Percentiles rank a stretch among this genome's conserved stretches.
Evolutionary conservation across 164 flowering plant genomes (phyloP).

Genomic region (grape (Vitis vinifera)): DNA sequence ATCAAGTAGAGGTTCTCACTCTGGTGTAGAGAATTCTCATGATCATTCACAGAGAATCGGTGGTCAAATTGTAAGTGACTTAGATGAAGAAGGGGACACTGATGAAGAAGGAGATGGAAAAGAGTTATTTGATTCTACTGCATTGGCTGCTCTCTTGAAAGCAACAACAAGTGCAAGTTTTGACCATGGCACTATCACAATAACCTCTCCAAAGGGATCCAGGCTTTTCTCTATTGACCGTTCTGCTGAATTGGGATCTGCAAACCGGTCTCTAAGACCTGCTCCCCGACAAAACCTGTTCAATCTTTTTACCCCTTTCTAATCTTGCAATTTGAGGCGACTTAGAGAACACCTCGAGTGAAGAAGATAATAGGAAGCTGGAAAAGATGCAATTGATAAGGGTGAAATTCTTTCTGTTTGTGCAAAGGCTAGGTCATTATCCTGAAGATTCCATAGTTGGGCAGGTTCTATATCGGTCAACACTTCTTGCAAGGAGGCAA

Average conservation of each 20-base stretch:
- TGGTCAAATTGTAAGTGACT: slow-evolving; percentile 29
- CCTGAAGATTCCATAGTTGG: slow-evolving; percentile 73
- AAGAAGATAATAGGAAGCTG: slow-evolving; percentile 74
- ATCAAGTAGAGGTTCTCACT: slow-evolving; percentile 46
- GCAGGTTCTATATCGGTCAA: slow-evolving; percentile 81
- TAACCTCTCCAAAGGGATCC: slow-evolving; percentile 72
- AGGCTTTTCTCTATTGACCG: slow-evolving; percentile 81
- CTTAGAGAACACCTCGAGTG: slow-evolving; percentile 54
- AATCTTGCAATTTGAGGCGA: slow-evolving; percentile 30
- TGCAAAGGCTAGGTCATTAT: slow-evolving; percentile 75
- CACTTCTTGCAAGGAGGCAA: slow-evolving; percentile 68
- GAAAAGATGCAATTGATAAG: slow-evolving; percentile 69
- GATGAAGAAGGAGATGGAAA: slow-evolving; percentile 70
- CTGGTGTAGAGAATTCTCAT: slow-evolving; percentile 39
- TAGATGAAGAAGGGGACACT: slow-evolving; percentile 86
- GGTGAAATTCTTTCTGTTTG: slow-evolving; percentile 83
- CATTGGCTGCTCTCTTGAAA: slow-evolving; percentile 61
- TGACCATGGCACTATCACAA: slow-evolving; percentile 52
- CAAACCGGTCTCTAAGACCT: slow-evolving; percentile 56
- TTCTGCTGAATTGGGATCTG: slow-evolving; percentile 92
- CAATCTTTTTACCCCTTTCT: slow-evolving; percentile 39
- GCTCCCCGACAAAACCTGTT: slow-evolving; percentile 54
- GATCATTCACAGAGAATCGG: slow-evolving; percentile 15
- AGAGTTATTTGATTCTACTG: too few species aligned
- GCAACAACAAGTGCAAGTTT: slow-evolving; percentile 68